phyloP scores from a whole-genome alignment of 352 stramenopile genomes.

The Elongisporangium prolatum region DNA sequence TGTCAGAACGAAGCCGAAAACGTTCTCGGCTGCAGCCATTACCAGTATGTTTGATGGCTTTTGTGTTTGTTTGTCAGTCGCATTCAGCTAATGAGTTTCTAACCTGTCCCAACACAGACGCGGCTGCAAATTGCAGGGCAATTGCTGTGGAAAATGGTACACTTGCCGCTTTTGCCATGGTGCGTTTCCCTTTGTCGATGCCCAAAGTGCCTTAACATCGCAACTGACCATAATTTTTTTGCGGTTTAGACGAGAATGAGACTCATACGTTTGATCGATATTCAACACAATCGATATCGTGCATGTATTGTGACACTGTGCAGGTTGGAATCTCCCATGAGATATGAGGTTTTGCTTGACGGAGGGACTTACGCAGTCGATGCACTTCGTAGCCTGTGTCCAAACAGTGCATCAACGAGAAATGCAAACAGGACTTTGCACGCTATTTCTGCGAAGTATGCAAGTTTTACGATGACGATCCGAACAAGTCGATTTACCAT shows the following conservation, averaged over 20 bases:
- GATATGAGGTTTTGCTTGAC: background rate
- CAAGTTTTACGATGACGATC: constrained; percentile 94
- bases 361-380: constrained; percentile 8
- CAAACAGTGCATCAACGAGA: constrained; percentile 52
- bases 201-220: background rate
- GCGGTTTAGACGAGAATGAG: constrained; percentile 55
- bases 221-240: background rate
- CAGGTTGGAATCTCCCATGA: constrained; percentile 22
- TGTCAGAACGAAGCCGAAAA: constrained; percentile 53
- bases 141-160: constrained; percentile 89
- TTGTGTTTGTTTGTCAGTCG: too few relatives aligned
- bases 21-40: constrained; percentile 80
- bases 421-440: constrained; percentile 79
- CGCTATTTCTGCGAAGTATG: constrained; percentile 95
- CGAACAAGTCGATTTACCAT: constrained; percentile 95
- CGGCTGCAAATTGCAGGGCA: constrained; percentile 73
- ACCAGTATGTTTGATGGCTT: constrained; percentile 49
- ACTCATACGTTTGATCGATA: constrained; percentile 93
- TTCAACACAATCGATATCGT: constrained; percentile 92
- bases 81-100: too few relatives aligned
- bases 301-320: constrained; percentile 87
- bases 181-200: constrained; percentile 19
- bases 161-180: constrained; percentile 89
- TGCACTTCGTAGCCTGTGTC: constrained; percentile 29
- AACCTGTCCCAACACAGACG: too few relatives aligned